Base-by-base conservation (phyloP, 306 rosid genomes). In the Gastrolobium villosum region DNA sequence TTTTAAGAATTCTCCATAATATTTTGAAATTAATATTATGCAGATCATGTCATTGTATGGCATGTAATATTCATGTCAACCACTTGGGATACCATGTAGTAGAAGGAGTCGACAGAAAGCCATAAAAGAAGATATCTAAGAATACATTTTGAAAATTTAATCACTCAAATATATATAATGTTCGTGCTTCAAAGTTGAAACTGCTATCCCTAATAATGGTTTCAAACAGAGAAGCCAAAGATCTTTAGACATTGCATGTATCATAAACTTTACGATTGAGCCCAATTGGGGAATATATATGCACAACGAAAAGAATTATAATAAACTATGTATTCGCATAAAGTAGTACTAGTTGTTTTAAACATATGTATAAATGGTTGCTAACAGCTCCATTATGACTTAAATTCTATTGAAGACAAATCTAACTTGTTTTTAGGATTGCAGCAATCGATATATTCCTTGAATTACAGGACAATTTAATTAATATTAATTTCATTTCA, bases 71-170 rank as follows among this genome's bases (percentile, higher is more conserved):
- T 62, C 6, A 59, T 80, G 85, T 30, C 55, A 40, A 65, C 71
- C 46, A 79, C 39, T 62, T 15, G 61, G 53, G 85, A 84, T 84
- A 63, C 37, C 53, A 70, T 84, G 80, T 76, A 57, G 85, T 43
- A 41, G 56, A 41, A 65, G 57, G 2, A 65, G 69, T 41, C 39
- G 79, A 76, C 83, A 80, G 13, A 43, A 71, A 70, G 31, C 56
- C 65, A 78, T 48, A 56, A 10, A 72, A 63, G n/a, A 44, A 34
- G 37, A 57, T 56, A 70, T 43, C 41, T 7, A 6, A 43, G 13
- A 15, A 63, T 67, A 36, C 15, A 6, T 39, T 43, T 80, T 55
- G 10, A 69, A 60, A 1, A 37, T 69, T 75, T 20, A 43, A 76
- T 70, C 65, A 61, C 30, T 28, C 54, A 48, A 54, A 76, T 76